Base-by-base conservation (phyloP, 495 filamentous ascomycete species). In the Xylaria flabelliformis region DNA sequence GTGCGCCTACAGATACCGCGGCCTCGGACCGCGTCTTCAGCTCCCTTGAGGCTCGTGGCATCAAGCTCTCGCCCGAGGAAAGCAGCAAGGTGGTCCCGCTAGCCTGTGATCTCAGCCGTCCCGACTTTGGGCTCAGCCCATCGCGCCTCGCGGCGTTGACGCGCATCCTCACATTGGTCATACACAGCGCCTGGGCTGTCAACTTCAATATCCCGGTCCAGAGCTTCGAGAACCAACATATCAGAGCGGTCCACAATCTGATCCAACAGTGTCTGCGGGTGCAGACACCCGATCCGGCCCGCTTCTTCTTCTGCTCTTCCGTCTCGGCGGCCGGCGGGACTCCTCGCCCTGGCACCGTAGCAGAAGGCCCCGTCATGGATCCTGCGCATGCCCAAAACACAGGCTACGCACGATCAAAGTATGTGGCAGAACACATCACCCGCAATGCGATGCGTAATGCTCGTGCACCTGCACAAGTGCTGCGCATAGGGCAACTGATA, bases 361-460 rank as follows among this genome's bases (percentile, higher is more conserved):
- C 77, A 19, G 88, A 90, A 72, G 67, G 70, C 0, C 79, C 82
- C 1, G 76, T 86, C 19, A 42, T 70, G 29, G 70, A 77, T 24
- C 78, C 86, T 0, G 58, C 65, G 0, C 73, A 78, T 48, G 87
- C 86, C 0, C 80, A 82, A 34, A 76, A 82, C 7, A 88, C 89
- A 69, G 90, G 90, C 3, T 92, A 92, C 71, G 86, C 88, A 0
- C 85, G 86, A 32, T 88, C 86, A 1, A 92, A 92, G 77, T 86
- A 89, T 70, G 87, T 91, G 17, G 85, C 86, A 0, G 90, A 92
- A 76, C 77, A 87, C n/a, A 84, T 89, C 9, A 74, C 87, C 15
- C 83, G 85, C 69, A 46, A 63, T 17, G 72, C 75, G 15, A 82
- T 80, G 1, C 70, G 71, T 48, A 36, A 70, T 12, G 62, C 83